Conservation (phyloP, 306 rosid species). For the Citrullus colocynthis region DNA sequence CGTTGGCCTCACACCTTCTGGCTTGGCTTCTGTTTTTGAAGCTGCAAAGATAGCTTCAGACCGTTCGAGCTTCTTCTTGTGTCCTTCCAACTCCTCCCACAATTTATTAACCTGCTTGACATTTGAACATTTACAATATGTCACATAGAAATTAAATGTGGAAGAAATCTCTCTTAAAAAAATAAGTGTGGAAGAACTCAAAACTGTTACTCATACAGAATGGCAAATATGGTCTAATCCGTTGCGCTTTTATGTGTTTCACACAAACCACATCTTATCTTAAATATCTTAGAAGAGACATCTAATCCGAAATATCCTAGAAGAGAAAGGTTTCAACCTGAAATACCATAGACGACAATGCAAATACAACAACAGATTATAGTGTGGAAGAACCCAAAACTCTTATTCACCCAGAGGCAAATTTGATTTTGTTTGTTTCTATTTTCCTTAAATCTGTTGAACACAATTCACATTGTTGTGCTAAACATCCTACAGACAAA, state of each 20-base stretch:
- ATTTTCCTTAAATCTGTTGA: neutral
- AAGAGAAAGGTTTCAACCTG: neutral
- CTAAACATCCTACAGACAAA: neutral
- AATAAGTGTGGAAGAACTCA: neutral
- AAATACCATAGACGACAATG: neutral
- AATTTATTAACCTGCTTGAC: slow-evolving; percentile 54
- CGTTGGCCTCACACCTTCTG: slow-evolving; percentile 68
- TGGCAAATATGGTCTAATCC: neutral
- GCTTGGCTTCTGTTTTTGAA: slow-evolving; percentile 44
- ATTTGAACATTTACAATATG: neutral
- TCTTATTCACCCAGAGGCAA: neutral
- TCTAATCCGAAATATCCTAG: no score
- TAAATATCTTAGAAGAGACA: no score
- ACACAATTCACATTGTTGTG: neutral
- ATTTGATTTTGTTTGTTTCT: neutral
- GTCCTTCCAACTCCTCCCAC: slow-evolving; percentile 52
- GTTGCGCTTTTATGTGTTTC: neutral
- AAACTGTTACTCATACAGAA: neutral
- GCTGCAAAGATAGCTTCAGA: slow-evolving; percentile 50
- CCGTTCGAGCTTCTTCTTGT: slow-evolving; percentile 58
- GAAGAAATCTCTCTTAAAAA: neutral
- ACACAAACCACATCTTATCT: neutral
- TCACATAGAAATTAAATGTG: neutral
- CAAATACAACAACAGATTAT: neutral
- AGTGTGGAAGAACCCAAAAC: neutral